A percentile compares a stretch with the other conserved stretches of the same genome.
Evolutionary conservation across 495 filamentous ascomycete species (phyloP).

Genomic region (Bombardia bombarda): DNA sequence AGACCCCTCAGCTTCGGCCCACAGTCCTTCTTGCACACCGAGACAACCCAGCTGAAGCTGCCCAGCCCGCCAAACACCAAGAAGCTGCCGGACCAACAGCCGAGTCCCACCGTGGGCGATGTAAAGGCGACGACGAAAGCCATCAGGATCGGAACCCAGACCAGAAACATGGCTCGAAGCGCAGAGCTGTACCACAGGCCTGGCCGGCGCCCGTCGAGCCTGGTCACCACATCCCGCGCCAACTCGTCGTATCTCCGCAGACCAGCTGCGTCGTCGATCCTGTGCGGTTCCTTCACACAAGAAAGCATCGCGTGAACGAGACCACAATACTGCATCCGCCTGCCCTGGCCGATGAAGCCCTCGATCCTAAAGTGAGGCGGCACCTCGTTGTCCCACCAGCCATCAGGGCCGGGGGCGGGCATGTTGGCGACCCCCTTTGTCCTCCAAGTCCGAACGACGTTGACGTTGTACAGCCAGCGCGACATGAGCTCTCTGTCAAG

Average conservation of each 20-base stretch:
- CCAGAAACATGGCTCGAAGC: neutral
- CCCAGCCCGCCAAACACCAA: neutral
- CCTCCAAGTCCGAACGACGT: neutral
- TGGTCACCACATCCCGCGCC: neutral
- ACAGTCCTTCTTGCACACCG: neutral
- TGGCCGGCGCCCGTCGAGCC: neutral
- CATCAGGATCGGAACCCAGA: slow-evolving; percentile 3
- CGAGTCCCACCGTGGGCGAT: slow-evolving; percentile 4
- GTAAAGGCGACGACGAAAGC: slow-evolving; percentile 7
- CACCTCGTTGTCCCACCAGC: slow-evolving; percentile 3
- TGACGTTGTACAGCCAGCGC: slow-evolving; percentile 6
- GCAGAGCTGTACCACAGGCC: neutral
- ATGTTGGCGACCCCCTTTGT: neutral
- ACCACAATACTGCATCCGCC: slow-evolving; percentile 3
- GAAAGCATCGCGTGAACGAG: slow-evolving; percentile 2
- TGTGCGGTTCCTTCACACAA: neutral
- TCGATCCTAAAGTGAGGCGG: neutral
- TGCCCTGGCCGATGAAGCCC: slow-evolving; percentile 8
- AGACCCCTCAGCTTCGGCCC: neutral
- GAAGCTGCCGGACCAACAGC: neutral
- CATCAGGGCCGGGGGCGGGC: neutral
- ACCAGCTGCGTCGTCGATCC: neutral
- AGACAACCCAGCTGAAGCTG: slow-evolving; percentile 2
- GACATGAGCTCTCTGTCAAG: slow-evolving; percentile 2
- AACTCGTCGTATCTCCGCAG: neutral